Evolutionary conservation across 73 alveolate species (phyloP).

Genomic region (Paramecium sexaurelia): DNA sequence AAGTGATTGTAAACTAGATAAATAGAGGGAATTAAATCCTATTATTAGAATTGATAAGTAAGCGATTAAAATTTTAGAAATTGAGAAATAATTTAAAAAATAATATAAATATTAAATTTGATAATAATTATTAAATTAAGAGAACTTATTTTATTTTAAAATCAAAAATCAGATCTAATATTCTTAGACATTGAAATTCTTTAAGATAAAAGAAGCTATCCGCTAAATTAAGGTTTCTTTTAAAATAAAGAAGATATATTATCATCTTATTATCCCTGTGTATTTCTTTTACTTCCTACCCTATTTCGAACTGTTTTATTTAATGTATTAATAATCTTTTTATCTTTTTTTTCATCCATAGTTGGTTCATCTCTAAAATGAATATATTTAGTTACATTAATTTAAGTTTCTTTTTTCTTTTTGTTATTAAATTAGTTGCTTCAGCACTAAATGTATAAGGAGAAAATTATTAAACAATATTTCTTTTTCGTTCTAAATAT

Average conservation of each 20-base stretch:
- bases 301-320: neutral
- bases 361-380: neutral
- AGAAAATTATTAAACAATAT: neutral
- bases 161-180: neutral
- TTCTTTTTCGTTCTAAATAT: neutral
- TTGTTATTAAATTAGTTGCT: neutral
- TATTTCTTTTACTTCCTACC: neutral
- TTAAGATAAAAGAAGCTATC: neutral
- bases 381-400: neutral
- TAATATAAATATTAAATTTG: too few relatives aligned
- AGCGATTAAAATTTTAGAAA: too few relatives aligned
- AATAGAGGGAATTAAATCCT: too few relatives aligned
- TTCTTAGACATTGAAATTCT: neutral
- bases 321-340: neutral
- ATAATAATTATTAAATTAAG: too few relatives aligned
- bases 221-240: neutral
- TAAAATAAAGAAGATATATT: neutral
- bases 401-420: neutral
- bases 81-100: too few relatives aligned
- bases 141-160: neutral
- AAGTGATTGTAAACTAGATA: too few relatives aligned
- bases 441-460: neutral
- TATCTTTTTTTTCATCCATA: neutral
- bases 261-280: neutral
- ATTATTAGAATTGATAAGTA: too few relatives aligned